These are phyloP conservation scores for Glycine latifolia DNA, from an alignment of 306 rosid species.

Conservation along the genomic window DNA sequence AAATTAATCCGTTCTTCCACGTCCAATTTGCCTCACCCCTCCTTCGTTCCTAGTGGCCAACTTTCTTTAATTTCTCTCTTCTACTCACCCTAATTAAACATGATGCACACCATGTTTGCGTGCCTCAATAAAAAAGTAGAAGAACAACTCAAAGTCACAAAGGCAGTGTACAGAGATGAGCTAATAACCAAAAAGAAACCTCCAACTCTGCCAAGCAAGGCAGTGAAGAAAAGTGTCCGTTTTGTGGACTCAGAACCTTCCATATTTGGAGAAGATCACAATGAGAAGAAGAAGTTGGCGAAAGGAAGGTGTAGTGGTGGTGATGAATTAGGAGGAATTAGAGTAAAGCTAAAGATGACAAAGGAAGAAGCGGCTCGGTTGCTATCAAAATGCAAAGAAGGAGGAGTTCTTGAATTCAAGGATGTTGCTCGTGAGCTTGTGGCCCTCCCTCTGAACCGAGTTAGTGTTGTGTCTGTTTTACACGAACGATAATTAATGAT, in stretches of 20 bases:
- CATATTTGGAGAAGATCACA: constrained; percentile 39
- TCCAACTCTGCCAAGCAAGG: constrained; percentile 12
- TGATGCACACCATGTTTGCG: constrained; percentile 44
- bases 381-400: constrained; percentile 65
- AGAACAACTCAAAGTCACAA: constrained; percentile 4
- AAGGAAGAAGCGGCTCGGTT: constrained; percentile 69
- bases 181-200: constrained; percentile 21
- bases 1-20: constrained; percentile 27
- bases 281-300: constrained; percentile 12
- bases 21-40: too few relatives aligned
- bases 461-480: constrained; percentile 38
- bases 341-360: constrained; percentile 78
- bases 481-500: not conserved
- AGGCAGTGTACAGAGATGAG: constrained; percentile 62
- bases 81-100: constrained; percentile 4
- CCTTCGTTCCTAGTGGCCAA: not conserved
- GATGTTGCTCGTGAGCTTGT: constrained; percentile 59
- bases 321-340: constrained; percentile 34
- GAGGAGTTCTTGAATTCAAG: constrained; percentile 62
- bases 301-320: not conserved
- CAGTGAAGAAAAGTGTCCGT: constrained; percentile 43
- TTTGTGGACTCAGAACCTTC: constrained; percentile 46
- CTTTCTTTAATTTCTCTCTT: not conserved
- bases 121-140: constrained; percentile 31
- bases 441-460: constrained; percentile 46